These are phyloP conservation scores for Vigna angularis DNA, from an alignment of 306 rosid species.

Conservation along the genomic window DNA sequence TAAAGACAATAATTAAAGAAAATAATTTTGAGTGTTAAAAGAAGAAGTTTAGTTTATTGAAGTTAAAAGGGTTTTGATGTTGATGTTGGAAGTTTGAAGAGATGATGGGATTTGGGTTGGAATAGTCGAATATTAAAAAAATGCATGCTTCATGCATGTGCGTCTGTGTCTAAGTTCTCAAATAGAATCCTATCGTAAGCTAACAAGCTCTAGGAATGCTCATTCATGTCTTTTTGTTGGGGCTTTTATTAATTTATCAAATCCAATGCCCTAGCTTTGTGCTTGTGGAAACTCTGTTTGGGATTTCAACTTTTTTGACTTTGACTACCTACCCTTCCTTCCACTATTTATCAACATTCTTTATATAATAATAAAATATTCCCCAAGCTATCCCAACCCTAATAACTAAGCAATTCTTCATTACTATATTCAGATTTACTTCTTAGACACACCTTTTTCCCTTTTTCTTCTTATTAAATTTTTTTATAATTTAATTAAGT, in stretches of 20 bases:
- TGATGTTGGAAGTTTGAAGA: neutral
- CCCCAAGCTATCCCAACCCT: neutral
- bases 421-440: no score
- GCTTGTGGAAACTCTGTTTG: slow-evolving; percentile 57
- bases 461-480: no score
- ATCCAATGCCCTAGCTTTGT: slow-evolving; percentile 59
- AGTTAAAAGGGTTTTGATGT: neutral
- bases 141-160: slow-evolving; percentile 61
- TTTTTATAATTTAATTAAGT: no score
- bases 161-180: slow-evolving; percentile 54
- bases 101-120: slow-evolving; percentile 36
- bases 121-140: slow-evolving; percentile 46
- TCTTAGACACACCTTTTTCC: no score
- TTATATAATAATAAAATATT: neutral
- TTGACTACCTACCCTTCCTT: slow-evolving; percentile 53
- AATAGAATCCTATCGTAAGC: slow-evolving; percentile 65
- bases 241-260: slow-evolving; percentile 48
- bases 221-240: slow-evolving; percentile 57
- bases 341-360: slow-evolving; percentile 2
- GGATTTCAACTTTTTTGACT: slow-evolving; percentile 81
- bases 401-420: neutral
- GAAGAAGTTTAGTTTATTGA: neutral
- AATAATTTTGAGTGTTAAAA: neutral
- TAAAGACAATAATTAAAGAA: neutral
- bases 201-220: slow-evolving; percentile 74